Evolutionary conservation across 176 grass and related monocot species (phyloP), one percentile per base, ranked within the genome.

Genomic region (Aechmea fasciata): DNA sequence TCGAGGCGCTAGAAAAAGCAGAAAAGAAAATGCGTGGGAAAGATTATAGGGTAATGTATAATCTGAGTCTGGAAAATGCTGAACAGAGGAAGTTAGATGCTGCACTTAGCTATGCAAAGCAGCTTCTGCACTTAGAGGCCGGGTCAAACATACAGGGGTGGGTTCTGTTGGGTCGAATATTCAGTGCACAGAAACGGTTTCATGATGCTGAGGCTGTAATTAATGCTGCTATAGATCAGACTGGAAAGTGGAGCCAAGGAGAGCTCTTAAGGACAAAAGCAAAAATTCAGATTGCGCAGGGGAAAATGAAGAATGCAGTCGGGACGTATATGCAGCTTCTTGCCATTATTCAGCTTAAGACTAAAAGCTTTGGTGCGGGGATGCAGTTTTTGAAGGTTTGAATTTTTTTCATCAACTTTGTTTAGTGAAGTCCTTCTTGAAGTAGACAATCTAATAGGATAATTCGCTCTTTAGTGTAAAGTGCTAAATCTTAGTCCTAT

Each of bases 81-180:
- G 90, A 94, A 33, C 90, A 94, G 74, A 99, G 95, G 80, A 99
- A 99, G 73, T 75, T 99, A 83, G 87, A 94, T 64, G 78, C 74
- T 50, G 95, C 95, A 19, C 81, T 83, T 63, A 84, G 71, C 68
- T 99, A 91, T 73, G 84, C 84, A 3, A 99, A 99, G 70, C 81
- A 83, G 29, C 64, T 90, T 67, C 28, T 90, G 66, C 90, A 84
- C 82, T 83, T 99, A 70, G 89, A 99, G 70, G 78, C 74, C 28
- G 84, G 95, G 63, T 94, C 84, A 50, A 85, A 94, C 80, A 52
- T 88, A 65, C 87, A 74, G 63, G 86, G 72, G 78, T 99, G 95
- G 95, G 79, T 99, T 79, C 87, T 99, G 48, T 85, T 99, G 68
- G 90, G 90, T 79, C 83, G 87, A 85, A 86, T 99, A 79, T 71